Evolutionary conservation across 1,139 yeast genomes (phyloP).

Genomic region (Candida mesenterica): DNA sequence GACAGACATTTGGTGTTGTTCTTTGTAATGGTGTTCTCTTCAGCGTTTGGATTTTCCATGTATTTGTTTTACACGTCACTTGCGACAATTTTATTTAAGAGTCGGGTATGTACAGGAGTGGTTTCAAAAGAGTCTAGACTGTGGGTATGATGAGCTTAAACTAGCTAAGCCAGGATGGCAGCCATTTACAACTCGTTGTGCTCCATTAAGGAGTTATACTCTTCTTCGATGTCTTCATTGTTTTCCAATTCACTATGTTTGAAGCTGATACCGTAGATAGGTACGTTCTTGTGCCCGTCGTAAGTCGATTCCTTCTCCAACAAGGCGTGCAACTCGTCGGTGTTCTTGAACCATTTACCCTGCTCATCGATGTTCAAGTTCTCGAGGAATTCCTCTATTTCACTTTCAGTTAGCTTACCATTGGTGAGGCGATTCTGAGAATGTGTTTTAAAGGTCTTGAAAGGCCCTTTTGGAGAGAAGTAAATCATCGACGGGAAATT

Average conservation of each 20-base stretch:
- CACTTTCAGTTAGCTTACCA: slow-evolving; percentile 19
- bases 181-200: slow-evolving; percentile 21
- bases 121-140: no score
- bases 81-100: no score
- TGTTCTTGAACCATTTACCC: slow-evolving; percentile 23
- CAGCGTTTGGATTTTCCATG: no score
- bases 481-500: slow-evolving; percentile 36
- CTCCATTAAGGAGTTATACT: slow-evolving; percentile 20
- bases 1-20: slow-evolving; percentile 39
- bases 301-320: slow-evolving; percentile 12
- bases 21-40: background rate
- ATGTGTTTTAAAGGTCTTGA: slow-evolving; percentile 29
- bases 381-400: slow-evolving; percentile 22
- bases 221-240: slow-evolving; percentile 17
- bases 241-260: slow-evolving; percentile 11
- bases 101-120: slow-evolving; percentile 1
- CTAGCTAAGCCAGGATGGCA: no score
- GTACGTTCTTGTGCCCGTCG: slow-evolving; percentile 14
- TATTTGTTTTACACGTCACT: slow-evolving; percentile 1
- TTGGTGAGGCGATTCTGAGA: slow-evolving; percentile 23
- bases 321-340: slow-evolving; percentile 13
- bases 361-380: slow-evolving; percentile 13
- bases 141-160: no score
- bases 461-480: slow-evolving; percentile 20
- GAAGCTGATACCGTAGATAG: slow-evolving; percentile 21